Percentiles rank a stretch among this genome's conserved stretches.
Evolutionary conservation across 768 basidiomycete genomes (phyloP).

Genomic region (Kwoniella sp.): DNA sequence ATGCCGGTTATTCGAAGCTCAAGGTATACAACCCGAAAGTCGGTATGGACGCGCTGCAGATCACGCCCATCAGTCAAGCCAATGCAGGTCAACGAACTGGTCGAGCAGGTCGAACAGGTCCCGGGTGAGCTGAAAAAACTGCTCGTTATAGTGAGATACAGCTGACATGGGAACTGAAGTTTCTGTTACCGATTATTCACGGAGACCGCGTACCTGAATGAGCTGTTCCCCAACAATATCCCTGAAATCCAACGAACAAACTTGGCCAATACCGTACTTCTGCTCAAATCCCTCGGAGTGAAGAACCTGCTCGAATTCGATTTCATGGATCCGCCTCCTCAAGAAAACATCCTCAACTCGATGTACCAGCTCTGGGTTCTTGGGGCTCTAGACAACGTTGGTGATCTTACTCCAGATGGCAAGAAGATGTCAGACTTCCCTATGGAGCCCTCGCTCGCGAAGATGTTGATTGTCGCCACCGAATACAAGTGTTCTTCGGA

Average conservation of each 20-base stretch:
- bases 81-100: constrained; percentile 96
- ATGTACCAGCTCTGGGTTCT: constrained; percentile 99
- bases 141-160: too few relatives aligned
- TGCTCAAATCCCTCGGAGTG: constrained; percentile 93
- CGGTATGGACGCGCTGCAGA: constrained; percentile 98
- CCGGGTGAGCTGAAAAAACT: constrained; percentile 63
- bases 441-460: constrained; percentile 98
- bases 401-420: constrained; percentile 88
- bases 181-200: constrained; percentile 97
- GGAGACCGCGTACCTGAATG: constrained; percentile 94
- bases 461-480: constrained; percentile 95
- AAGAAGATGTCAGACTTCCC: constrained; percentile 99
- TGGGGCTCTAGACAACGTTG: constrained; percentile 93
- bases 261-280: constrained; percentile 89
- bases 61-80: constrained; percentile 98
- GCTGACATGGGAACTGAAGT: constrained; percentile 56
- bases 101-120: constrained; percentile 93
- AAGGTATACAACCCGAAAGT: constrained; percentile 99
- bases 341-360: constrained; percentile 96
- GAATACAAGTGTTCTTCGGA: constrained; percentile 90
- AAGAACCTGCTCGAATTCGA: constrained; percentile 97
- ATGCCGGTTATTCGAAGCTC: constrained; percentile 93
- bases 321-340: constrained; percentile 99
- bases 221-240: constrained; percentile 91
- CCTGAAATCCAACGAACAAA: constrained; percentile 99